Percentiles rank a stretch among this genome's conserved stretches.
These are phyloP conservation scores for Malassezia caprae DNA, from an alignment of 1,284 basidiomycete genomes.

Conservation along the genomic window DNA sequence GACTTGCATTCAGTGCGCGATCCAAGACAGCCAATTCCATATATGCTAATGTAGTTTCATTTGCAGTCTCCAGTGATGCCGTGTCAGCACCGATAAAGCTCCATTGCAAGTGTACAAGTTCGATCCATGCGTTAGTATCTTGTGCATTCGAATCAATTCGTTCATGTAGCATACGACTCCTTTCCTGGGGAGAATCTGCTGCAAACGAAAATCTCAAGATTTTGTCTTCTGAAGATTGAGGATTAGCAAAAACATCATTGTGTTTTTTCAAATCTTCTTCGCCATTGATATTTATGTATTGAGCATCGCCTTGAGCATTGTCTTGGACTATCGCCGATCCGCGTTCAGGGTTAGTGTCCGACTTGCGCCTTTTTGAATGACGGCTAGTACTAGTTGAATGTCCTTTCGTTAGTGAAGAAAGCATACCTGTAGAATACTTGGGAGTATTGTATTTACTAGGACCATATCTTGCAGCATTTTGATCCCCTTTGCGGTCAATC, in stretches of 20 bases:
- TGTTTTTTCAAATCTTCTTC: neutral
- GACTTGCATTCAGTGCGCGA: neutral
- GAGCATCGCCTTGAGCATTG: neutral
- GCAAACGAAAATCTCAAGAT: neutral
- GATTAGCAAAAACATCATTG: neutral
- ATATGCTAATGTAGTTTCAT: neutral
- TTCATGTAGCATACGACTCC: constrained; percentile 1
- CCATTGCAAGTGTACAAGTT: constrained; percentile 4
- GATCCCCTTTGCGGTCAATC: constrained; percentile 8
- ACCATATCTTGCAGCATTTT: neutral
- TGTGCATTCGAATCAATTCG: neutral
- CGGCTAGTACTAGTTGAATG: neutral
- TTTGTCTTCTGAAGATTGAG: neutral
- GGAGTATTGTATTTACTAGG: neutral
- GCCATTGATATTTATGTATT: neutral
- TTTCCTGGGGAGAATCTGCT: constrained; percentile 1
- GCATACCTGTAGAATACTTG: neutral
- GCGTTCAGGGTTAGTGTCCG: neutral
- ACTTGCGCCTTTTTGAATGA: neutral
- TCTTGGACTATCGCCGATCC: neutral
- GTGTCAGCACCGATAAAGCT: neutral
- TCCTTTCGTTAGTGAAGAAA: neutral
- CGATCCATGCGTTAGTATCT: constrained; percentile 5
- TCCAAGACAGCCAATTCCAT: constrained; percentile 14
- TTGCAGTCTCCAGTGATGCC: neutral